phyloP scores from a whole-genome alignment of 345 rosid genomes.

The Anastatica hierochuntica region DNA sequence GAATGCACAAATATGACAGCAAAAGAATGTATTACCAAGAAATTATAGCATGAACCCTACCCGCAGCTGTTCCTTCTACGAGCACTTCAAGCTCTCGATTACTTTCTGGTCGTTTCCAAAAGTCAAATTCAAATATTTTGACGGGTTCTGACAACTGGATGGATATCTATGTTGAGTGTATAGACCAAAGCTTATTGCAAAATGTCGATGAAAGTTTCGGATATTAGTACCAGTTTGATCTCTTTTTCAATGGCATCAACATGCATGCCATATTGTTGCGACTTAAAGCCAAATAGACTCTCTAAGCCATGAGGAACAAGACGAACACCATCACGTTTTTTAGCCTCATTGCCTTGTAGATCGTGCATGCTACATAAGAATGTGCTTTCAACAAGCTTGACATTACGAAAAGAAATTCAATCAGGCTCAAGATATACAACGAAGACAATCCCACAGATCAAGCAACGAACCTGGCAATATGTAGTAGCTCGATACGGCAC shows the following conservation, averaged over 20 bases:
- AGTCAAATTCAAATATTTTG: slow-evolving; percentile 83
- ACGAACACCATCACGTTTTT: slow-evolving; percentile 43
- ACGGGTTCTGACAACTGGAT: slow-evolving; percentile 90
- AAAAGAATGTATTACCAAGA: slow-evolving; percentile 50
- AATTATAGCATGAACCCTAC: slow-evolving; percentile 69
- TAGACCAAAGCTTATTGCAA: slow-evolving; percentile 25
- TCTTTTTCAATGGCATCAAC: slow-evolving; percentile 64
- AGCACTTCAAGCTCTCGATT: slow-evolving; percentile 41
- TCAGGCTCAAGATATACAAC: too few species aligned
- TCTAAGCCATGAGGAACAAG: slow-evolving; percentile 54
- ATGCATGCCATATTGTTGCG: slow-evolving; percentile 71
- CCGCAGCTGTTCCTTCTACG: slow-evolving; percentile 46
- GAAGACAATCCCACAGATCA: too few species aligned
- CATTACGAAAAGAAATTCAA: not conserved
- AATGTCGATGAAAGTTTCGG: not conserved
- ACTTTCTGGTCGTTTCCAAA: slow-evolving; percentile 83
- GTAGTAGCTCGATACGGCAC: slow-evolving; percentile 76
- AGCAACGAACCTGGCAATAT: slow-evolving; percentile 90
- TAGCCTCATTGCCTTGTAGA: slow-evolving; percentile 44
- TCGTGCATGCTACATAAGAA: slow-evolving; percentile 62
- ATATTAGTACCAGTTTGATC: slow-evolving; percentile 54
- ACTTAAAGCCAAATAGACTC: slow-evolving; percentile 37
- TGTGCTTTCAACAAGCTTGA: slow-evolving; percentile 67
- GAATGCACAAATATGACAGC: not conserved
- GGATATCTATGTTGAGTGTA: too few species aligned